A percentile compares a stretch with the other conserved stretches of the same genome.
Conservation (phyloP, 1,284 basidiomycete genomes). For the Schizopora paradoxa region DNA sequence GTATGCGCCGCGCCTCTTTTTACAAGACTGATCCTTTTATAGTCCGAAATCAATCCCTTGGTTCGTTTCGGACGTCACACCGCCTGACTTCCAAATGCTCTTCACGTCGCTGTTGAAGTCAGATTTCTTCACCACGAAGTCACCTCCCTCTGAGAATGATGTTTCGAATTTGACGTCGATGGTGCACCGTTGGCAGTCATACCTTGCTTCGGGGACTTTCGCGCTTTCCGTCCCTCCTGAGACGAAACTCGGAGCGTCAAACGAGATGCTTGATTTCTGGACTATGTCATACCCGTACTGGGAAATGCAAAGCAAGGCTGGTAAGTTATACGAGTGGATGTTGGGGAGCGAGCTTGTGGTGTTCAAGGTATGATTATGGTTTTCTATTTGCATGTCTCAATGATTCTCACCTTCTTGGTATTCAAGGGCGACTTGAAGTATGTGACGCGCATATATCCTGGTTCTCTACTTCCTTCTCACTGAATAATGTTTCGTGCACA, state of each 20-base stretch:
- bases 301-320: conserved; percentile 63
- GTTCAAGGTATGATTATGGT: conserved; percentile 64
- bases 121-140: conserved; percentile 42
- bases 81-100: conserved; percentile 63
- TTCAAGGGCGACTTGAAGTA: conserved; percentile 83
- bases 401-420: conserved; percentile 2
- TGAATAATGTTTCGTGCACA: conserved; percentile 5
- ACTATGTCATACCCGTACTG: conserved; percentile 80
- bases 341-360: conserved; percentile 74
- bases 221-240: conserved; percentile 64
- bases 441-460: conserved; percentile 23
- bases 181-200: conserved; percentile 68
- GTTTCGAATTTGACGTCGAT: conserved; percentile 50
- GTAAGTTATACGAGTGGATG: conserved; percentile 55
- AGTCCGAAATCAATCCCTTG: conserved; percentile 88
- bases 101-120: conserved; percentile 54
- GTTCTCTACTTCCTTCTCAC: conserved; percentile 3
- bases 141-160: conserved; percentile 23
- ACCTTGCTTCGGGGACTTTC: conserved; percentile 71
- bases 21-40: conserved; percentile 1
- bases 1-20: neutral
- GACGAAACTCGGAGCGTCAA: conserved; percentile 53
- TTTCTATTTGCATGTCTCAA: neutral
- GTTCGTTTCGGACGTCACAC: conserved; percentile 92
- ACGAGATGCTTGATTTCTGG: conserved; percentile 67